phyloP scores from a whole-genome alignment of 208 protist species.

The Balamuthia mandrillaris region DNA sequence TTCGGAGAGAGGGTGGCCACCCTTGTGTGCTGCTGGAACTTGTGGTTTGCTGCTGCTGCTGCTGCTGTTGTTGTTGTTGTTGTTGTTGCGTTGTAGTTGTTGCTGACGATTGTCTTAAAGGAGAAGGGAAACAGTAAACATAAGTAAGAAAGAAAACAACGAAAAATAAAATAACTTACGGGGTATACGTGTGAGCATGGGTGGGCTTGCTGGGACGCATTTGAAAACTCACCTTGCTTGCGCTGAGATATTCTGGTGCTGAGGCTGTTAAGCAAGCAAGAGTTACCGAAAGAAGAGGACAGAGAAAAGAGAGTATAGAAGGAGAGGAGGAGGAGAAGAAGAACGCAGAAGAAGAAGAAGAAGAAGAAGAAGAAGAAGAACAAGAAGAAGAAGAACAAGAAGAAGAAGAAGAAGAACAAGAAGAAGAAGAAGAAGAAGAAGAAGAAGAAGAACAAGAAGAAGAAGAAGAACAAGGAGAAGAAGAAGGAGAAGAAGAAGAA shows the following conservation, averaged over 20 bases:
- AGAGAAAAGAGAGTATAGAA: neutral
- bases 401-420: neutral
- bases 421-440: neutral
- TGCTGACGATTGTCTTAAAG: neutral
- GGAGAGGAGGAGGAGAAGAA: neutral
- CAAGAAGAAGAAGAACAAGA: neutral
- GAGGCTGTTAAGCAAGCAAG: neutral
- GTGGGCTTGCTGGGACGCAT: constrained; percentile 23
- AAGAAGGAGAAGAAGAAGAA: neutral
- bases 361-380: neutral
- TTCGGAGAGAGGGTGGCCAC: constrained; percentile 6
- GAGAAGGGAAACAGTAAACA: neutral
- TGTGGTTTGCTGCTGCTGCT: neutral
- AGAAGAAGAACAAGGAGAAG: neutral
- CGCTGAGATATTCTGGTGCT: constrained; percentile 18
- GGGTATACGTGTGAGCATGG: neutral
- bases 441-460: neutral
- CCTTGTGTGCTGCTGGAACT: neutral
- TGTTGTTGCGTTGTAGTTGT: neutral
- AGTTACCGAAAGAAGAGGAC: neutral
- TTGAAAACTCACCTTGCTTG: constrained; percentile 7
- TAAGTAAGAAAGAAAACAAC: neutral
- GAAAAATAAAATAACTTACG: neutral
- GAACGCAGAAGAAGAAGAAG: neutral
- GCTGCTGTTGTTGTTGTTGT: neutral